Conservation (phyloP, 257 asterid species). For the Marsdenia floribunda region DNA sequence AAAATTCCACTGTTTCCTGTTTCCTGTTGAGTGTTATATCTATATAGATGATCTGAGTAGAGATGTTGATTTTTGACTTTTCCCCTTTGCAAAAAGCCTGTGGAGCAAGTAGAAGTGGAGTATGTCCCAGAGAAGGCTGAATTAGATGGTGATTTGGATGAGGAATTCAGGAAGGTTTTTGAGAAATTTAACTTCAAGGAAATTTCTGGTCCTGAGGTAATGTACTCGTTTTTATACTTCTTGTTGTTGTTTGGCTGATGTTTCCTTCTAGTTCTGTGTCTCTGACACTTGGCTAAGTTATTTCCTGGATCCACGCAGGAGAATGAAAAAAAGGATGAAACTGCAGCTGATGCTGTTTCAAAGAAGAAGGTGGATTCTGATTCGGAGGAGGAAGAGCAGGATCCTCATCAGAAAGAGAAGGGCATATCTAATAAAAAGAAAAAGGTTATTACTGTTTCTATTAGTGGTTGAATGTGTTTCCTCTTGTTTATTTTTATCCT, state of each 20-base stretch:
- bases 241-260: conserved; percentile 2
- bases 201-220: conserved; percentile 57
- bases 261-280: not conserved
- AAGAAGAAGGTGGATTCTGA: conserved; percentile 84
- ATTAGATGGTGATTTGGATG: conserved; percentile 56
- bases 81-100: conserved; percentile 25
- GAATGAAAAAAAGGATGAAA: conserved; percentile 55
- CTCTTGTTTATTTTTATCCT: not conserved
- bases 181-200: conserved; percentile 75
- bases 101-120: conserved; percentile 78
- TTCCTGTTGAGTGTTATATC: not conserved
- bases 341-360: conserved; percentile 44
- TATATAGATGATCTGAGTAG: not conserved
- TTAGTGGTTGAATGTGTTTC: not conserved
- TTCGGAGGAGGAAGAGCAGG: conserved; percentile 83
- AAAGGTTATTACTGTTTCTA: conserved; percentile 44
- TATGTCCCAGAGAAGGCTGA: conserved; percentile 87
- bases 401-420: conserved; percentile 63
- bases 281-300: conserved; percentile 1
- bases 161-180: conserved; percentile 77
- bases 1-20: not conserved
- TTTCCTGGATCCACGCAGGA: conserved; percentile 35
- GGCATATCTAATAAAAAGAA: conserved; percentile 91
- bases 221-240: not conserved
- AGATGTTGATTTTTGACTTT: not conserved